Evolutionary conservation across 202 grass and related monocot genomes (phyloP), one percentile per base, ranked within the genome.

Genomic region (Carex arenaria): DNA sequence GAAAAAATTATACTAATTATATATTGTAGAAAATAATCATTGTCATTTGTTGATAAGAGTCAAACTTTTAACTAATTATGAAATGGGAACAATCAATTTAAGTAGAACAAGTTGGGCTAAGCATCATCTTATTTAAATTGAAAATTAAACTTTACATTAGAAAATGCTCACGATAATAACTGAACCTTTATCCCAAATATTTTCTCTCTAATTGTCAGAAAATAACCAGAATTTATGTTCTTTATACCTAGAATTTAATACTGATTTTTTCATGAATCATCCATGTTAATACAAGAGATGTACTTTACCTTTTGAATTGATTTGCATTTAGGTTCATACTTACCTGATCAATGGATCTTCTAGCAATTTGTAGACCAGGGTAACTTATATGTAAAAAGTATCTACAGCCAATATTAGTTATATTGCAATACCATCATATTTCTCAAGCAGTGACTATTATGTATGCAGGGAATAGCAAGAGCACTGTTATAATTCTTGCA

Each of bases 391-490:
- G 4, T 20, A 10, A 62, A 62, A 77, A 36, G 26, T 57, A 13
- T 34, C 52, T 77, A 7, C 30, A n/a, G 51, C 1, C 14, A 2
- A n/a, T 54, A 49, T 17, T 14, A 18, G n/a, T 72, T 23, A 7
- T 51, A 7, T 76, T 76, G 26, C 52, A 57, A 34, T n/a, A 31
- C 19, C n/a, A 47, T 23, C n/a, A 45, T 12, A 49, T 22, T 71
- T 76, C 15, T 76, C 47, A 76, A 76, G 13, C 72, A 56, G 5
- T 80, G 12, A 61, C 51, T 30, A n/a, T 40, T 81, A 9, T 45
- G 10, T 45, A 45, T 82, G 71, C 61, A 86, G 82, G 70, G 32
- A 83, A 67, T 31, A 82, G 82, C 78, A 91, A 80, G 15, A 12
- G 3, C n/a, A 73, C 59, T 8, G 20, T 36, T 66, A 47, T 17